These are phyloP conservation scores for Malus hybrid DNA, from an alignment of 331 rosid species.

Conservation along the genomic window DNA sequence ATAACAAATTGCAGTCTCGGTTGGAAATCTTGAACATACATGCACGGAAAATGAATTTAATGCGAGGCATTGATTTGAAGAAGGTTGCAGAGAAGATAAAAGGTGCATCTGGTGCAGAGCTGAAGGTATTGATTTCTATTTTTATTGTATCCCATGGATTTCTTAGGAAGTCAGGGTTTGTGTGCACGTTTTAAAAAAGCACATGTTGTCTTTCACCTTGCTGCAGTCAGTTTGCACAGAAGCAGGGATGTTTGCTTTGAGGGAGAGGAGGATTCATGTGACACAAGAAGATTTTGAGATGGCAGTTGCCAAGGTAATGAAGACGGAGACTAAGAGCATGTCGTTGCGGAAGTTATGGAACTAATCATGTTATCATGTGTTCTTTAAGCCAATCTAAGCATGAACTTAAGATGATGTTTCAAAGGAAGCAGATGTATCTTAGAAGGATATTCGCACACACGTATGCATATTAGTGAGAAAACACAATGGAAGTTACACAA, in stretches of 20 bases:
- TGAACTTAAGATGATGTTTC: not conserved
- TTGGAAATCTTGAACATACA: conserved; percentile 88
- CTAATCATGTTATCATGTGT: conserved; percentile 1
- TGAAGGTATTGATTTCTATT: conserved; percentile 49
- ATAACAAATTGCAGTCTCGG: conserved; percentile 53
- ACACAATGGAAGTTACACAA: too few relatives aligned
- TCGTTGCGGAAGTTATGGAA: conserved; percentile 71
- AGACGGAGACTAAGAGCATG: conserved; percentile 88
- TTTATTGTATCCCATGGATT: not conserved
- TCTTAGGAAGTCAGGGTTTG: not conserved
- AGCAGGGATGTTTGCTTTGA: conserved; percentile 94
- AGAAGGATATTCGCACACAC: not conserved
- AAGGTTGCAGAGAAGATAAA: conserved; percentile 94
- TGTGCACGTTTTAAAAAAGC: too few relatives aligned
- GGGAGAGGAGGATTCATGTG: conserved; percentile 92
- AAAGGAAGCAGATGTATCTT: not conserved
- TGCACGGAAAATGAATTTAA: conserved; percentile 93
- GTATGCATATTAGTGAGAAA: too few relatives aligned
- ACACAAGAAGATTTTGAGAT: conserved; percentile 97
- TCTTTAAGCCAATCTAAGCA: not conserved
- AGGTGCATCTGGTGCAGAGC: conserved; percentile 97
- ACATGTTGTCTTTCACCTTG: not conserved
- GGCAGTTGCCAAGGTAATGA: conserved; percentile 99
- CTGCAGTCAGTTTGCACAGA: conserved; percentile 95
- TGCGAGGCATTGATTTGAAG: conserved; percentile 97